Conservation (phyloP, 2,329 filamentous ascomycete genomes). For the Ascochyta rabiei region DNA sequence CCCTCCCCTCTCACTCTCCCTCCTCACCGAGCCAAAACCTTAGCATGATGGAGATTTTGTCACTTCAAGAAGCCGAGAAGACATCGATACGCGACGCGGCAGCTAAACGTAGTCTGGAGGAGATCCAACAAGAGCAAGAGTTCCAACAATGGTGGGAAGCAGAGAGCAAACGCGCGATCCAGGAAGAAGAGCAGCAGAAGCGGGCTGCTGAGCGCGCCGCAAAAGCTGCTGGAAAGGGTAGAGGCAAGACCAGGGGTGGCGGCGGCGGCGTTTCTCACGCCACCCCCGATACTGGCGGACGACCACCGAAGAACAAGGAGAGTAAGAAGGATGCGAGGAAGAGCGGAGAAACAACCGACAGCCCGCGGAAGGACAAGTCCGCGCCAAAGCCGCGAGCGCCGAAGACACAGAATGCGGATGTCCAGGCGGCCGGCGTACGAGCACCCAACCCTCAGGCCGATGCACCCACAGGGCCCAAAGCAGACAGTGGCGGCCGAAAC, state of each 20-base stretch:
- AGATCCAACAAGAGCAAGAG: conserved; percentile 95
- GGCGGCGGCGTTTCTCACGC: conserved; percentile 10
- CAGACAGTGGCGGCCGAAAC: neutral
- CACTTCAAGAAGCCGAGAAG: conserved; percentile 84
- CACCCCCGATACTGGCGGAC: neutral
- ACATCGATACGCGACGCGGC: conserved; percentile 80
- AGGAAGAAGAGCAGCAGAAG: conserved; percentile 58
- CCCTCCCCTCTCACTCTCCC: conserved; percentile 63
- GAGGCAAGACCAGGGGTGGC: conserved; percentile 36
- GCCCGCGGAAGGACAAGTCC: conserved; percentile 23
- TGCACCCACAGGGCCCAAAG: neutral
- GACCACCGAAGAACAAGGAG: conserved; percentile 12
- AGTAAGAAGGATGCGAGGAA: conserved; percentile 35
- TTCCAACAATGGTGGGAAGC: conserved; percentile 98
- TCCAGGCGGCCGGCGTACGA: neutral
- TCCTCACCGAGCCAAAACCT: conserved; percentile 70
- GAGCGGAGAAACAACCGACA: conserved; percentile 19
- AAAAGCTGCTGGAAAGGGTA: conserved; percentile 28
- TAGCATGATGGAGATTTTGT: conserved; percentile 86
- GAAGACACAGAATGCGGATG: neutral
- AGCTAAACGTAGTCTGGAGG: conserved; percentile 86
- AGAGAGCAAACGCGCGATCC: conserved; percentile 74
- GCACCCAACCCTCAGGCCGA: conserved; percentile 4
- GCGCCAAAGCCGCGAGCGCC: neutral
- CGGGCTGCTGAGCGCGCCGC: conserved; percentile 38